Percentiles rank a stretch among this genome's conserved stretches.
Conservation (phyloP, 768 basidiomycete species). For the Neoboletus brunneissimus region DNA sequence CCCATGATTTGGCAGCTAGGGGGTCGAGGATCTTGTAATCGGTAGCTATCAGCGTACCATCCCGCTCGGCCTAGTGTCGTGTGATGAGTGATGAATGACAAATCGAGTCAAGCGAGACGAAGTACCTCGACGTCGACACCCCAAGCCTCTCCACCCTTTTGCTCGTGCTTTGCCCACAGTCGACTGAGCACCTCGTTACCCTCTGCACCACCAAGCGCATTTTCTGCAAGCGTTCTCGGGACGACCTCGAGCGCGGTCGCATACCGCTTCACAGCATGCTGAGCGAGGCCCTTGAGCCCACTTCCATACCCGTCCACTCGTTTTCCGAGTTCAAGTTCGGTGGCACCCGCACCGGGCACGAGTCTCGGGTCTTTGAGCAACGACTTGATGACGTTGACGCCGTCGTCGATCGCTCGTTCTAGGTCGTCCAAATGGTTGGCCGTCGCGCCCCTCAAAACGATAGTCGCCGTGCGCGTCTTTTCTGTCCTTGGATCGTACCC, state of each 20-base stretch:
- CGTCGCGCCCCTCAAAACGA: slow-evolving; percentile 94
- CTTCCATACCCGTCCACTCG: slow-evolving; percentile 84
- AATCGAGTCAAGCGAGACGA: slow-evolving; percentile 4
- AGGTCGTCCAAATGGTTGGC: slow-evolving; percentile 93
- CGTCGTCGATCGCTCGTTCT: slow-evolving; percentile 94
- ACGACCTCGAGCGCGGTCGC: slow-evolving; percentile 89
- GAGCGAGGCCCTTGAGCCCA: slow-evolving; percentile 84
- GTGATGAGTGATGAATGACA: background rate
- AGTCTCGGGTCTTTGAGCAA: slow-evolving; percentile 86
- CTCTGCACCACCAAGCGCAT: slow-evolving; percentile 86
- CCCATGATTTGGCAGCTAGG: slow-evolving; percentile 89
- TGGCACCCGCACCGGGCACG: slow-evolving; percentile 92
- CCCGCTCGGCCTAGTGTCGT: slow-evolving; percentile 60
- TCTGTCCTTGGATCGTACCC: slow-evolving; percentile 60
- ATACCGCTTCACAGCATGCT: slow-evolving; percentile 91
- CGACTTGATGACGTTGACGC: slow-evolving; percentile 93
- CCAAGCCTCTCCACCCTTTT: slow-evolving; percentile 67
- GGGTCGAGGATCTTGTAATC: slow-evolving; percentile 77
- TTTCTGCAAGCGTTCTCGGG: slow-evolving; percentile 91
- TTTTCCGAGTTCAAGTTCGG: slow-evolving; percentile 88
- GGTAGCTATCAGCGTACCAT: slow-evolving; percentile 68
- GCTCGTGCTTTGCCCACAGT: slow-evolving; percentile 88
- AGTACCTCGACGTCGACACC: slow-evolving; percentile 87
- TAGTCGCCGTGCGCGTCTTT: slow-evolving; percentile 86
- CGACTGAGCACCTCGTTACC: slow-evolving; percentile 89